Conservation (phyloP, 1,139 yeast species). For the Trichomonascaceae sp. region DNA sequence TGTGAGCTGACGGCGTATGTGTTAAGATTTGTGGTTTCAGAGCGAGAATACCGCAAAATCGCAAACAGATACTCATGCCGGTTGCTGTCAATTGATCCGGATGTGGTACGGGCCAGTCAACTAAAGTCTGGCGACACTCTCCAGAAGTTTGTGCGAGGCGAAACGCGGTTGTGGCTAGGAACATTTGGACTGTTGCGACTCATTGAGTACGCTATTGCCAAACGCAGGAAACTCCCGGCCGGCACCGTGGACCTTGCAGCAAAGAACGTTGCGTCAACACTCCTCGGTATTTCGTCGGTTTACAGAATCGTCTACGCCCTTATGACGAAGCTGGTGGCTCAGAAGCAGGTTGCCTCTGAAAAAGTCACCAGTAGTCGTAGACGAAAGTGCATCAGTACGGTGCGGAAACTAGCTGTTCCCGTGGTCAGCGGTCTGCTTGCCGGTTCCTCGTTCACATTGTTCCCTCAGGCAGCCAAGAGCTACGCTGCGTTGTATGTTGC, state of each 20-base stretch:
- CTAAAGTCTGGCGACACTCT: not conserved
- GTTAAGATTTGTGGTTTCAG: not conserved
- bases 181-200: not conserved
- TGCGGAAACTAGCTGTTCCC: constrained; percentile 14
- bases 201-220: not conserved
- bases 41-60: not conserved
- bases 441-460: constrained; percentile 19
- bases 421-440: constrained; percentile 19
- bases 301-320: not conserved
- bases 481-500: constrained; percentile 24
- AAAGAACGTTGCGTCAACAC: not conserved
- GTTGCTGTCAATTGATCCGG: not conserved
- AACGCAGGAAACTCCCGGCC: not conserved
- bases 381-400: not conserved
- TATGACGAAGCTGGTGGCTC: not conserved
- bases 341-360: too few species aligned
- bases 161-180: not conserved
- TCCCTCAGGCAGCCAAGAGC: constrained; percentile 15
- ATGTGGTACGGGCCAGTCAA: not conserved
- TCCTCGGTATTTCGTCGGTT: not conserved
- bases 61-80: not conserved
- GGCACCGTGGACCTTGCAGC: not conserved
- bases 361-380: not conserved
- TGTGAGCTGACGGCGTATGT: not conserved
- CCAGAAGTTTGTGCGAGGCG: not conserved